These are phyloP conservation scores for Glomus cerebriforme DNA, from an alignment of 192 early-diverging fungal genomes.

Conservation along the genomic window DNA sequence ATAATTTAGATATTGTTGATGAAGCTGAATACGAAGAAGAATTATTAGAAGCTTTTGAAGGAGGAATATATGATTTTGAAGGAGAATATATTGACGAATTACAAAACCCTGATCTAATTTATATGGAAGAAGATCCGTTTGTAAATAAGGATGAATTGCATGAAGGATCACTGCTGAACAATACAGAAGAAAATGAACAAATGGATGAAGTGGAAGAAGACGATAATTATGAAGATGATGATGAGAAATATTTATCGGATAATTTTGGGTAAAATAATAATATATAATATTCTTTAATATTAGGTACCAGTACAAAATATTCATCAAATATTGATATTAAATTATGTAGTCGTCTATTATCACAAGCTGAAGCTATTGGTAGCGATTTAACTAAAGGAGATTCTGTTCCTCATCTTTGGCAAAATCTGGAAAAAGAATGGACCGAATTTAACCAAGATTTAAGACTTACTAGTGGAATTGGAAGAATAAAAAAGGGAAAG, in stretches of 20 bases:
- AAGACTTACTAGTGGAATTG: constrained; percentile 26
- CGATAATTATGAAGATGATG: constrained; percentile 2
- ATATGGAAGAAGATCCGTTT: neutral
- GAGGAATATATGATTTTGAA: neutral
- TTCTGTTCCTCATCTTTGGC: constrained; percentile 20
- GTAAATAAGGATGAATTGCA: neutral
- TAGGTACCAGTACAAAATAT: neutral
- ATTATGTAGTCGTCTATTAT: constrained; percentile 14
- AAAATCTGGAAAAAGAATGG: constrained; percentile 33
- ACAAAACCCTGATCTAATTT: neutral
- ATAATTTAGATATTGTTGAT: neutral
- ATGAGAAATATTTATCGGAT: constrained; percentile 2
- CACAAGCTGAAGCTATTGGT: constrained; percentile 22
- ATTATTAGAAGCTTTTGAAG: neutral
- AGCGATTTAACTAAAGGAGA: constrained; percentile 12
- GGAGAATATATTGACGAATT: neutral
- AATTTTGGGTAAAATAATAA: neutral
- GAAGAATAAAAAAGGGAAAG: constrained; percentile 10
- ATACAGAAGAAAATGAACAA: neutral
- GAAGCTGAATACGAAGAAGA: neutral
- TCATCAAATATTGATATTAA: neutral
- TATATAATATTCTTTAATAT: neutral
- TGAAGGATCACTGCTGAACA: neutral
- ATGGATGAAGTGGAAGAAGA: neutral
- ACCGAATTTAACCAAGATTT: constrained; percentile 28